phyloP scores from a whole-genome alignment of 2,329 filamentous ascomycete genomes.

The Tolypocladium sp. region DNA sequence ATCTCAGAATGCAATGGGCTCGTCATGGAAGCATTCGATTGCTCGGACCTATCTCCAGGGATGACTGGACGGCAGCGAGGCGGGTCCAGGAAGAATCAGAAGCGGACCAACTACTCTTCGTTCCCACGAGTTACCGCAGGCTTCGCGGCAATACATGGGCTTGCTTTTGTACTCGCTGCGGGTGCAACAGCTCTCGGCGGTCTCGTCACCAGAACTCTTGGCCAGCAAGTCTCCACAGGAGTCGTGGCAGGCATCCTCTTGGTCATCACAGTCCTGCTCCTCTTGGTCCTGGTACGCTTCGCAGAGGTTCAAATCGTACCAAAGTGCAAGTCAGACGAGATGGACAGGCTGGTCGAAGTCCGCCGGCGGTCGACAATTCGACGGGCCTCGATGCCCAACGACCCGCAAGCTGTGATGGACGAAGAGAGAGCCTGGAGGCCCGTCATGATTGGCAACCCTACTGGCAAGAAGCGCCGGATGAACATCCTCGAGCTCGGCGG shows the following conservation, averaged over 20 bases:
- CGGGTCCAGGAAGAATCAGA: slow-evolving; percentile 26
- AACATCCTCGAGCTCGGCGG: slow-evolving; percentile 61
- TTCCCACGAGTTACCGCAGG: slow-evolving; percentile 67
- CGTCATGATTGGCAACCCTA: slow-evolving; percentile 62
- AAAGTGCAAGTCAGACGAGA: slow-evolving; percentile 43
- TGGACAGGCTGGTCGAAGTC: slow-evolving; percentile 41
- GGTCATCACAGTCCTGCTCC: slow-evolving; percentile 52
- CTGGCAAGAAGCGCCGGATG: slow-evolving; percentile 58
- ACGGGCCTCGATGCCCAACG: slow-evolving; percentile 30
- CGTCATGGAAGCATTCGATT: slow-evolving; percentile 75
- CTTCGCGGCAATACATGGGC: slow-evolving; percentile 59
- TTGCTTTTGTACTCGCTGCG: slow-evolving; percentile 62
- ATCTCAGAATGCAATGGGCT: slow-evolving; percentile 69
- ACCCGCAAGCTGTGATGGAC: slow-evolving; percentile 30
- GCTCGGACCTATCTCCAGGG: slow-evolving; percentile 67
- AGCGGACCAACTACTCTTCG: slow-evolving; percentile 62
- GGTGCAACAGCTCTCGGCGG: slow-evolving; percentile 60
- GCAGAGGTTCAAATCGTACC: slow-evolving; percentile 61
- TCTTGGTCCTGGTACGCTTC: slow-evolving; percentile 54
- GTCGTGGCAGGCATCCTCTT: slow-evolving; percentile 60
- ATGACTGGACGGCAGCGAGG: slow-evolving; percentile 50
- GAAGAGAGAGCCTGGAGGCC: slow-evolving; percentile 58
- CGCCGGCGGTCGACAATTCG: slow-evolving; percentile 39
- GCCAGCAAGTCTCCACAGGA: slow-evolving; percentile 59
- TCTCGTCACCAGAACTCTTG: slow-evolving; percentile 54